Evolutionary conservation across 176 grass and related monocot species (phyloP).

Genomic region (Oryza longistaminata): DNA sequence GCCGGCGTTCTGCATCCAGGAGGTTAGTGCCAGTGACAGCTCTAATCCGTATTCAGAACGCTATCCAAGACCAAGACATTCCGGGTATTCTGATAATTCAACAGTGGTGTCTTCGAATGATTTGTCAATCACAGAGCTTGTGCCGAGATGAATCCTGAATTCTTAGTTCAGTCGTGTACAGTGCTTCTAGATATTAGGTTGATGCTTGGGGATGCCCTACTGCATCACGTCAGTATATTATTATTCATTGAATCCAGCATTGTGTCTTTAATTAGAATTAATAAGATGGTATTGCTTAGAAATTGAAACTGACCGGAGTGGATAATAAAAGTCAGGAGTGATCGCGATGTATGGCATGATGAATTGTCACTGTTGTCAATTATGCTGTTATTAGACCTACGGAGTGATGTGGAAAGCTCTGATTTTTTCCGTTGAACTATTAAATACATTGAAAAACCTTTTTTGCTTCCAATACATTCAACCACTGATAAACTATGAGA

Average conservation of each 20-base stretch:
- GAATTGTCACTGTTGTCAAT: neutral
- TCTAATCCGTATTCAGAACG: neutral
- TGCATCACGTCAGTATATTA: too few relatives aligned
- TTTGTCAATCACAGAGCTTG: conserved; percentile 38
- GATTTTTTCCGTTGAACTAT: neutral
- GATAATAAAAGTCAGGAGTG: neutral
- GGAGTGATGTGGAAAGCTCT: neutral
- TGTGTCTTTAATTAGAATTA: too few relatives aligned
- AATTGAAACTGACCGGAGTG: neutral
- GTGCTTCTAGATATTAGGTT: too few relatives aligned
- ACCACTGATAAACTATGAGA: neutral
- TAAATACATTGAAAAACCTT: neutral
- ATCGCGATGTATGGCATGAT: neutral
- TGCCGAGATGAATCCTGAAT: conserved; percentile 31
- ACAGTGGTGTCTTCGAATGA: conserved; percentile 30
- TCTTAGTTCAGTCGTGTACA: too few relatives aligned
- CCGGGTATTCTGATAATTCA: neutral
- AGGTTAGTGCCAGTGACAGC: neutral
- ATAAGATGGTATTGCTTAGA: too few relatives aligned
- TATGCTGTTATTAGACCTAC: neutral
- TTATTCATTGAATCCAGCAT: too few relatives aligned
- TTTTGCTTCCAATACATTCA: neutral
- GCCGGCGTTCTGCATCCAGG: conserved; percentile 47
- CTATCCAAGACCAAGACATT: neutral
- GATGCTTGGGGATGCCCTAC: too few relatives aligned